Evolutionary conservation across 106 monocot species (phyloP).

Genomic region (Dendrobium huoshanense): DNA sequence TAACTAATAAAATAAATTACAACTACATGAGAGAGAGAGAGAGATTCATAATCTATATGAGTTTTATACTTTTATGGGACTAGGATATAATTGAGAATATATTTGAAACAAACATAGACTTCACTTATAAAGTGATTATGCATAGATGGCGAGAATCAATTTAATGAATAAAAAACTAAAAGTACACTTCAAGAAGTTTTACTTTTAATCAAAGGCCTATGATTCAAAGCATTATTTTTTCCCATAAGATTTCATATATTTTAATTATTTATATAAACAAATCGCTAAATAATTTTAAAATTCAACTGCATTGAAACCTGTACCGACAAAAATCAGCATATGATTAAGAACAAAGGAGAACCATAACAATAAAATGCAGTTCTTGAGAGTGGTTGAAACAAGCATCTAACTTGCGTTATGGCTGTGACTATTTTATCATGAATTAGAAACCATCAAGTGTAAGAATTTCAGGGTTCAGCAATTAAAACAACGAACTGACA

Average conservation of each 20-base stretch:
- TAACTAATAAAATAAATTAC: no score
- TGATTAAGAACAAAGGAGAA: neutral
- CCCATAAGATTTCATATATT: neutral
- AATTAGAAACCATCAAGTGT: neutral
- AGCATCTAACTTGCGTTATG: neutral
- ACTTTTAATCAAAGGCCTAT: neutral
- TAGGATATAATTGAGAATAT: no score
- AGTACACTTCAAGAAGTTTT: no score
- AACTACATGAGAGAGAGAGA: no score
- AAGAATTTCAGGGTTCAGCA: neutral
- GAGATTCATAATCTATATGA: no score
- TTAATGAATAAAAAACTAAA: no score
- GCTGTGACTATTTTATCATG: neutral
- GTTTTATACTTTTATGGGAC: no score
- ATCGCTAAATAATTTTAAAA: neutral
- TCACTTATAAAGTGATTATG: no score
- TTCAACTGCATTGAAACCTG: neutral
- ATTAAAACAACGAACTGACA: neutral
- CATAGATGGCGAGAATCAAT: no score
- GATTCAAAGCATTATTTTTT: neutral
- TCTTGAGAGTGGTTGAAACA: conserved; percentile 1
- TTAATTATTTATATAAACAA: no score
- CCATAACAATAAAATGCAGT: neutral
- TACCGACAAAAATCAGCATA: neutral
- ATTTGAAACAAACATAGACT: no score